These are phyloP conservation scores for Dactylellina drechsleri DNA, from an alignment of 2,329 filamentous ascomycete genomes.

Conservation along the genomic window DNA sequence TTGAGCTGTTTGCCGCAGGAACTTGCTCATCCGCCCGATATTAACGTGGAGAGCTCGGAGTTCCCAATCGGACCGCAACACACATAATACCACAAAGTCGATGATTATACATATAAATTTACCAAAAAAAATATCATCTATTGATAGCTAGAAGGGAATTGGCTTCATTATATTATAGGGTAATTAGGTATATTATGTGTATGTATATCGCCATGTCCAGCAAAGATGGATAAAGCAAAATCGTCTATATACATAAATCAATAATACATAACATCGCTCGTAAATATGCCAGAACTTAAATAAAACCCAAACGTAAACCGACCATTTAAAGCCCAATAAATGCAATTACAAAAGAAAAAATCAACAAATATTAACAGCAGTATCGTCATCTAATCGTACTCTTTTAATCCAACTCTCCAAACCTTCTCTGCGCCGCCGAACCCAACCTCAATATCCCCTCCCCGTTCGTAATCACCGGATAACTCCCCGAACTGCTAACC, in stretches of 20 bases:
- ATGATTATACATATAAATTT: not conserved
- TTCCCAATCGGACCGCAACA: not conserved
- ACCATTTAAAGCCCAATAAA: not conserved
- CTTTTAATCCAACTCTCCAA: slow-evolving; percentile 41
- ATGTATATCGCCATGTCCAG: not conserved
- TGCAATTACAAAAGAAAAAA: slow-evolving; percentile 4
- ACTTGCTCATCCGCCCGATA: slow-evolving; percentile 22
- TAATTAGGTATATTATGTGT: not conserved
- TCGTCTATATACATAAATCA: slow-evolving; percentile 6
- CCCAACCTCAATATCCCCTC: slow-evolving; percentile 39
- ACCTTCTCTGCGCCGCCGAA: slow-evolving; percentile 31
- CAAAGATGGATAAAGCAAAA: not conserved
- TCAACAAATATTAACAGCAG: not conserved
- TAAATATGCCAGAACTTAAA: too few relatives aligned
- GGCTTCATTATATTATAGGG: too few relatives aligned
- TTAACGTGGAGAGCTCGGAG: not conserved
- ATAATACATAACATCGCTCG: slow-evolving; percentile 3
- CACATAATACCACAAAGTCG: not conserved
- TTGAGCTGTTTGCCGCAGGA: slow-evolving; percentile 39
- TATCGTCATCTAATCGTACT: not conserved
- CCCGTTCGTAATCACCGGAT: slow-evolving; percentile 6
- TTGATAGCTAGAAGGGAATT: not conserved
- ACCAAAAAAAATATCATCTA: not conserved
- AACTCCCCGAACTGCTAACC: slow-evolving; percentile 35
- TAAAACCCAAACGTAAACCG: not conserved